Conservation (phyloP, 257 asterid genomes). For the Solanum sitiens region DNA sequence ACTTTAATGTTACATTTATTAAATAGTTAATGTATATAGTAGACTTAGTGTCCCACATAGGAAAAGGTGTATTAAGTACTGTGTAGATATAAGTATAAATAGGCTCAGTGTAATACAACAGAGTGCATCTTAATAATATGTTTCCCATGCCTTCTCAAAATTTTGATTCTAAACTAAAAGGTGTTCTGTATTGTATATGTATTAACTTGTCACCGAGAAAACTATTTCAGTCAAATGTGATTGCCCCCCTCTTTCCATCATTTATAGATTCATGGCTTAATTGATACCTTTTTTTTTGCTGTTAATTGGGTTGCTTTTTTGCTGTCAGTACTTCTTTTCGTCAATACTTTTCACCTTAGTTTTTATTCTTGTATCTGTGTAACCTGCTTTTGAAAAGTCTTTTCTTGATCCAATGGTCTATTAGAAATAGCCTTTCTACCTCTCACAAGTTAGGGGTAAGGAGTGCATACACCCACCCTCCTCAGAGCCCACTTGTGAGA, state of each 20-base stretch:
- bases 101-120: background rate
- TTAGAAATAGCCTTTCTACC: background rate
- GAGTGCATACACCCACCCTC: background rate
- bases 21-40: background rate
- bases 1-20: background rate
- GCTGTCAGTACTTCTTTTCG: background rate
- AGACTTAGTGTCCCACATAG: background rate
- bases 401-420: background rate
- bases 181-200: background rate
- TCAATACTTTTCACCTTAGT: background rate
- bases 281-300: background rate
- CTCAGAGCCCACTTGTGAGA: background rate
- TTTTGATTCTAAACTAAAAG: background rate
- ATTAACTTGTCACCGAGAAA: background rate
- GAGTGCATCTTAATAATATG: background rate
- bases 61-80: background rate
- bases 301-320: background rate
- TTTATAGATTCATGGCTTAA: background rate
- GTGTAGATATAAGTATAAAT: background rate
- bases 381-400: background rate
- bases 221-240: background rate
- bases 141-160: background rate
- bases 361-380: background rate
- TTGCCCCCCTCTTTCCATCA: background rate
- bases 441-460: background rate